Percentiles rank a stretch among this genome's conserved stretches.
Conservation (phyloP, 2,329 filamentous ascomycete species). For the Sphaerulina vaccinii region DNA sequence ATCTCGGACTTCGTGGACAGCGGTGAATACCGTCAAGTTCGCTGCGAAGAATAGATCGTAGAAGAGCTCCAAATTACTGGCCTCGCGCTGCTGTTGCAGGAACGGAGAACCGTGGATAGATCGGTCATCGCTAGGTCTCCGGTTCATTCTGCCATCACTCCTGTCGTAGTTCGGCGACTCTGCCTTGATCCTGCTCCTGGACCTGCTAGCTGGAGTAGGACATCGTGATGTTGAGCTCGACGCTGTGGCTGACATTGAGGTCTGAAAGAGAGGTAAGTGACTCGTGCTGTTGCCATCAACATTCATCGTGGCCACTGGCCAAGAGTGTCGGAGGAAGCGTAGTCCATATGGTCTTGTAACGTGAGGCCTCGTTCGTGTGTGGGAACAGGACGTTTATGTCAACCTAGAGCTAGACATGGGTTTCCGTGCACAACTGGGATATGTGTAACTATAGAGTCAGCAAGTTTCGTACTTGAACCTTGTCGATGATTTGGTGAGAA, state of each 20-base stretch:
- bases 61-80: conserved; percentile 57
- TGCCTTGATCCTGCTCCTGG: neutral
- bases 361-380: neutral
- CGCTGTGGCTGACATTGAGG: neutral
- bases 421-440: neutral
- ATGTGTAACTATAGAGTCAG: neutral
- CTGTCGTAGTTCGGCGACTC: neutral
- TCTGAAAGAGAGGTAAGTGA: neutral
- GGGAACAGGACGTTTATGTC: neutral
- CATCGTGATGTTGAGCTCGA: neutral
- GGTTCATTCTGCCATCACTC: neutral
- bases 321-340: neutral
- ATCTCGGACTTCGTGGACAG: conserved; percentile 56
- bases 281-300: neutral
- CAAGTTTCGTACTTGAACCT: neutral
- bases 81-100: conserved; percentile 43
- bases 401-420: neutral
- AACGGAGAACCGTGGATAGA: neutral
- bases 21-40: conserved; percentile 63
- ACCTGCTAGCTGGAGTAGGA: neutral
- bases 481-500: neutral
- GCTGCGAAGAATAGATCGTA: conserved; percentile 64
- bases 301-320: neutral
- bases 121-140: neutral
- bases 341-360: neutral